phyloP scores from a whole-genome alignment of 1,139 yeast genomes.

The Saccharomyces pastorianus region DNA sequence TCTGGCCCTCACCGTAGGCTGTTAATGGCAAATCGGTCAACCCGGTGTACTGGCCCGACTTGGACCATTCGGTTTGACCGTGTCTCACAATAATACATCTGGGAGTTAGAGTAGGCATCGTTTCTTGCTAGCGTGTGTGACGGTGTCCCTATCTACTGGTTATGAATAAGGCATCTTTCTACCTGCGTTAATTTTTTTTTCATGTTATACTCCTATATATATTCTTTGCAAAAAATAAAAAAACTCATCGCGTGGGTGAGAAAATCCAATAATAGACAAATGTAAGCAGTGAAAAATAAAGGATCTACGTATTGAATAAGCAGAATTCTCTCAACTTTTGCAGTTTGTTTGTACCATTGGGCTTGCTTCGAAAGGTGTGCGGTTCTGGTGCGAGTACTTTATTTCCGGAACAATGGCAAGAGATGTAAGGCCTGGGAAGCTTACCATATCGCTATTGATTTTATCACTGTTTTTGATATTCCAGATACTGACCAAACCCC shows the following conservation, averaged over 20 bases:
- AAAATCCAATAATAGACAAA: neutral
- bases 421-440: neutral
- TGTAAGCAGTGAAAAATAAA: neutral
- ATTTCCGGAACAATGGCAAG: neutral
- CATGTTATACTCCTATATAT: neutral
- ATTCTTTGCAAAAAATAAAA: neutral
- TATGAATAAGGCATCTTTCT: neutral
- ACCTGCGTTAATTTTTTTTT: neutral
- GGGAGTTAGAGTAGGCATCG: constrained; percentile 44
- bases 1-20: constrained; percentile 66
- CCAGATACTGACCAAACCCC: neutral
- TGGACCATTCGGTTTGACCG: constrained; percentile 92
- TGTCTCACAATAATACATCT: constrained; percentile 69
- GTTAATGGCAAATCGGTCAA: constrained; percentile 74
- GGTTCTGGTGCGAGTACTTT: neutral
- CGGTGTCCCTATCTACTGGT: neutral
- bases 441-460: neutral
- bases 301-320: neutral
- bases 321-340: neutral
- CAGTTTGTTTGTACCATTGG: no score
- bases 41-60: constrained; percentile 86
- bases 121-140: constrained; percentile 12
- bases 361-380: no score
- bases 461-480: neutral
- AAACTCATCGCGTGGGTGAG: neutral